Evolutionary conservation across 495 filamentous ascomycete species (phyloP), one percentile per base, ranked within the genome.

Genomic region (Hypoxylon lenormandii): DNA sequence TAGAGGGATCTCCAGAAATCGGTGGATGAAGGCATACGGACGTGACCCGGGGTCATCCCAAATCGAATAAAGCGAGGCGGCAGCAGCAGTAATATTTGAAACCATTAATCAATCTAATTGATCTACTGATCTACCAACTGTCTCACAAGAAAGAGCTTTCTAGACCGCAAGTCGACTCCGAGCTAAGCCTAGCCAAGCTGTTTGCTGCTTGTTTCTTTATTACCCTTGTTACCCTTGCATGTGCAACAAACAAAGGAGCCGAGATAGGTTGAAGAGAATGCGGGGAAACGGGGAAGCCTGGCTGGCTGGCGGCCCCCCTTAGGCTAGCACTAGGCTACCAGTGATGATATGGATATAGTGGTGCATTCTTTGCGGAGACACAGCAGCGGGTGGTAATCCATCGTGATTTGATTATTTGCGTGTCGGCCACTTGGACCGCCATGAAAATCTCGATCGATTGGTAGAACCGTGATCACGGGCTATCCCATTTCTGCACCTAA

Each of bases 161-260:
- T 66, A 52, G 57, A 58, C 46, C 58, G 52, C 15, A 53, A 55
- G 65, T 66, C 61, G 62, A 52, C 50, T 38, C 57, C 47, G 47
- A 61, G 61, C 62, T 51, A 51, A 22, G 47, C 68, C 33, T 63
- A 33, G 62, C 37, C 49, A 58, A 47, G 23, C 52, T 30, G 68
- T 23, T 50, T 63, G 52, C 38, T 59, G 52, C 62, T n/a, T 6
- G 18, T 23, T 58, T 42, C 50, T 58, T 66, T 54, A 18, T 64
- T 21, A 65, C 68, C 68, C 68, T 63, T 71, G 68, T 64, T 21
- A 65, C 68, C 68, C 68, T 63, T 71, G 68, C 68, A 71, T 38
- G 28, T 59, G 47, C 37, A 53, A 66, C 33, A 36, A 57, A 36
- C 36, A 66, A 53, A 59, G 57, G 19, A 71, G 68, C 68, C 62